phyloP scores from a whole-genome alignment of 1,139 yeast species.

The Suhomyces wounanorum region DNA sequence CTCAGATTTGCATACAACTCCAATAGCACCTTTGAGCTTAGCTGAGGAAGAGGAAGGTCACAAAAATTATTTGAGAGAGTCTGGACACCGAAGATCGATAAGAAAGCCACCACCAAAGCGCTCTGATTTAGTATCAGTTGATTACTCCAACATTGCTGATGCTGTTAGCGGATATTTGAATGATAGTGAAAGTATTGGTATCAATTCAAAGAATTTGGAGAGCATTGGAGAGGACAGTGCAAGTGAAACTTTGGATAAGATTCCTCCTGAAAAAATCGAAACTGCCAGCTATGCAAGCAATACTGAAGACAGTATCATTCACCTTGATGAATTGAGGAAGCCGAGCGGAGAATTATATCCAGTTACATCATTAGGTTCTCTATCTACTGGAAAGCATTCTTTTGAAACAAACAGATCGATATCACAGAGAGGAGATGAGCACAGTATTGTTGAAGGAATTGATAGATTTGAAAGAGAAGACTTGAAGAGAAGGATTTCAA shows the following conservation, averaged over 20 bases:
- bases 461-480: conserved; percentile 8
- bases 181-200: conserved; percentile 14
- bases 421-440: conserved; percentile 15
- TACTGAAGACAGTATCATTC: conserved; percentile 26
- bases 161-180: conserved; percentile 28
- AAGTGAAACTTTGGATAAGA: conserved; percentile 1
- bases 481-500: conserved; percentile 33
- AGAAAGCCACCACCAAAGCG: conserved; percentile 36
- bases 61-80: conserved; percentile 30
- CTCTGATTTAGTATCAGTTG: conserved; percentile 26
- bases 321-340: conserved; percentile 17
- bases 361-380: conserved; percentile 38
- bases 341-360: conserved; percentile 25
- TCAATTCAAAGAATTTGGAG: conserved; percentile 7
- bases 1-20: conserved; percentile 24
- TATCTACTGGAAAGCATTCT: conserved; percentile 41
- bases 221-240: conserved; percentile 10
- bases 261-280: background rate
- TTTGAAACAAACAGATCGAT: conserved; percentile 21
- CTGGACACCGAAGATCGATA: conserved; percentile 37
- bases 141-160: conserved; percentile 30
- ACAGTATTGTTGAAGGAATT: conserved; percentile 12
- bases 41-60: conserved; percentile 30
- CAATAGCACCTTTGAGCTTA: conserved; percentile 33
- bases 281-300: conserved; percentile 7